Conservation (phyloP, 2,329 filamentous ascomycete genomes). For the Fusarium compactum region DNA sequence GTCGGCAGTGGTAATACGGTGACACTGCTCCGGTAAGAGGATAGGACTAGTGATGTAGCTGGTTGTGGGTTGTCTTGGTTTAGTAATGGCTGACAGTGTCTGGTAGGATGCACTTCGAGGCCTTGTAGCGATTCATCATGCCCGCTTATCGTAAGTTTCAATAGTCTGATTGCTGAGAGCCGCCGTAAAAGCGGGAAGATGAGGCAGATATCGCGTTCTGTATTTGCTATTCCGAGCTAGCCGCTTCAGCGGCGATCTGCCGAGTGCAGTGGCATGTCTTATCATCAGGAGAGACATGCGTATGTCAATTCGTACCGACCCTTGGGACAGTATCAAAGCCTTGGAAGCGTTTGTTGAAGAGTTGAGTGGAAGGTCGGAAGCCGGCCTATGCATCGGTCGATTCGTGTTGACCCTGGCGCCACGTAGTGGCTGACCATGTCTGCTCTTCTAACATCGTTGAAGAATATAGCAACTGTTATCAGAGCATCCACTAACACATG, state of each 20-base stretch:
- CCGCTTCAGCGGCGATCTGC: background rate
- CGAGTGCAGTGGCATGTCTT: background rate
- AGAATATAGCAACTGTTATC: too few relatives aligned
- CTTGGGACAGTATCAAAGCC: too few relatives aligned
- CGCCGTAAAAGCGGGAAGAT: too few relatives aligned
- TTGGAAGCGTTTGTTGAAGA: too few relatives aligned
- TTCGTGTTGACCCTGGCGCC: background rate
- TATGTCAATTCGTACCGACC: background rate
- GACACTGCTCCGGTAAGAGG: background rate
- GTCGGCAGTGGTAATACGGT: background rate
- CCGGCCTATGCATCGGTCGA: too few relatives aligned
- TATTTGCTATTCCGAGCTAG: too few relatives aligned
- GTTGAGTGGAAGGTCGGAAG: too few relatives aligned
- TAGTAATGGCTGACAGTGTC: background rate
- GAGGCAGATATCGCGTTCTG: too few relatives aligned
- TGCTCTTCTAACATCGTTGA: too few relatives aligned
- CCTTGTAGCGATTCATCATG: background rate
- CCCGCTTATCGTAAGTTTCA: background rate
- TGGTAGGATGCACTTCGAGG: background rate
- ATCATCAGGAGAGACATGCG: background rate
- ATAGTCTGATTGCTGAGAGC: background rate
- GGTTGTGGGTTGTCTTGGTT: background rate
- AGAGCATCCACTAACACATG: background rate
- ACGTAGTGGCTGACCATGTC: background rate
- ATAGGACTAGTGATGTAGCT: background rate